Evolutionary conservation across 176 grass and related monocot genomes (phyloP).

Genomic region (Oryza meyeriana): DNA sequence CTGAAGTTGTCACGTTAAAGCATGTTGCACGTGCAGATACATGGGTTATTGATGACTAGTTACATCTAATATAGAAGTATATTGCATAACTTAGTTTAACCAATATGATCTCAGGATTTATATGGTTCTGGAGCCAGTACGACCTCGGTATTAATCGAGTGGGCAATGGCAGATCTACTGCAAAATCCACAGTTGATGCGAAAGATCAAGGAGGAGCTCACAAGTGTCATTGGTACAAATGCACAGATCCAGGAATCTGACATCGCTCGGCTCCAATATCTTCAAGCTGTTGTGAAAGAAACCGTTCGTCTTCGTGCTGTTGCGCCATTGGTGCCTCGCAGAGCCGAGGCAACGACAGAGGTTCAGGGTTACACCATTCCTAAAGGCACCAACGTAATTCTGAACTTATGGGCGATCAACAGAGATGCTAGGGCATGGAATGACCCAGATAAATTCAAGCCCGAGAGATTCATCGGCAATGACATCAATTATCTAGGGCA

Average conservation of each 20-base stretch:
- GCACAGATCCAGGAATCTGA: constrained; percentile 31
- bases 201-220: constrained; percentile 10
- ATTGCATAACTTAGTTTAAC: background rate
- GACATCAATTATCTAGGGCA: constrained; percentile 11
- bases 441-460: constrained; percentile 29
- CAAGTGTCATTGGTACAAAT: background rate
- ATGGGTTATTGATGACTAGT: too few relatives aligned
- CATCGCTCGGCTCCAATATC: constrained; percentile 27
- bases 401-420: constrained; percentile 44
- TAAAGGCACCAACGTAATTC: constrained; percentile 10
- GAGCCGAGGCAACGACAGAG: constrained; percentile 11
- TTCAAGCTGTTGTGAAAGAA: constrained; percentile 41
- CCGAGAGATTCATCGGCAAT: constrained; percentile 40
- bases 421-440: constrained; percentile 18
- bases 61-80: background rate
- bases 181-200: constrained; percentile 11
- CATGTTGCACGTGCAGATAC: too few relatives aligned
- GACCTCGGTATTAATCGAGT: constrained; percentile 19
- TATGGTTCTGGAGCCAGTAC: constrained; percentile 23
- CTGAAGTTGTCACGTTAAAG: too few relatives aligned
- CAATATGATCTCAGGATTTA: constrained; percentile 17
- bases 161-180: constrained; percentile 39
- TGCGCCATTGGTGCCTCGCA: background rate
- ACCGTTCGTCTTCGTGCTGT: constrained; percentile 30
- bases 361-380: constrained; percentile 27